Base-by-base conservation (phyloP, 345 rosid genomes). In the Syzygium oleosum region DNA sequence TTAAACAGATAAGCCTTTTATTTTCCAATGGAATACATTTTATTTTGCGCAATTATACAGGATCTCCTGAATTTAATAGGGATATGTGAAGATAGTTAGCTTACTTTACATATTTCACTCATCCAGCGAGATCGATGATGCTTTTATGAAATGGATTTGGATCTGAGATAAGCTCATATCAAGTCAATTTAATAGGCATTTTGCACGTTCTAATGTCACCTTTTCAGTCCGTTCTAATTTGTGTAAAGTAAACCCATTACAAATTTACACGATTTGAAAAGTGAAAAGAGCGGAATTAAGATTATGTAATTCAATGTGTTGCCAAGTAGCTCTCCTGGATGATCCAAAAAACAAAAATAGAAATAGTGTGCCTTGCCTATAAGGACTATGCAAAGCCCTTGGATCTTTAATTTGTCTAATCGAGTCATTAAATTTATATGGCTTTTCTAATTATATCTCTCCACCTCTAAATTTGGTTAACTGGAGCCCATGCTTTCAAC, bases 171-270 rank as follows among this genome's bases (percentile, higher is more conserved):
- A 25, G 65, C 11, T 58, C 7, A 25, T 11, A 58, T 25, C 29
- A 25, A 58, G 15, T 25, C 7, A 12, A 58, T 58, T 58, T 43
- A 43, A 43, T 43, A 43, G 61, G 27, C 23, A 25, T 22, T 56
- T 56, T 56, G 0, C 61, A 56, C 0, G 2, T 23, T 56, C 13
- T 56, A 56, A 23, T 22, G 61, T 5, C 27, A 0, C 0, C 10
- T 56, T 56, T 9, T 56, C 6, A 56, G 27, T 11, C n/a, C 1
- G 2, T 56, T n/a, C 2, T 7, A 2, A 61, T n/a, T 34, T 0
- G 4, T n/a, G 17, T 5, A 3, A 61, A 13, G 19, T 61, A 61
- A 61, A 59, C 2, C 15, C 34, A 1, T 59, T 59, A 27, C 31
- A 59, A 59, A 27, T 5, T 59, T 59, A 27, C 17, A 5, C 8